phyloP scores from a whole-genome alignment of 768 basidiomycete genomes.

The Boletus reticulatus region DNA sequence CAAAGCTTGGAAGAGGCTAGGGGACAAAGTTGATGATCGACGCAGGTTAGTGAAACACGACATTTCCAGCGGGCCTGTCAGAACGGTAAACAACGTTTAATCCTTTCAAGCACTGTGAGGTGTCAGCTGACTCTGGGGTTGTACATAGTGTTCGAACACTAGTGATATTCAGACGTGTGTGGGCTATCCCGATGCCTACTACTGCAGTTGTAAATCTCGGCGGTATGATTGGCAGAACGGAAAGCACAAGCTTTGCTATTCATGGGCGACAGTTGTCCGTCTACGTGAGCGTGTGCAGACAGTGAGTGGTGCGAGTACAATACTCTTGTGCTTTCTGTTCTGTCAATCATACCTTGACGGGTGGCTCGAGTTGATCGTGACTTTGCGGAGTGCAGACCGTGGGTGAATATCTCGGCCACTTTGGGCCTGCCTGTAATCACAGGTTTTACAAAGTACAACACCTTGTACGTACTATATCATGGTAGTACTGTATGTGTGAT shows the following conservation, averaged over 20 bases:
- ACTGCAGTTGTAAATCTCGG: conserved; percentile 28
- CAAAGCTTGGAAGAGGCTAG: conserved; percentile 24
- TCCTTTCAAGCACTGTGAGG: neutral
- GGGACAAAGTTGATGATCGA: conserved; percentile 16
- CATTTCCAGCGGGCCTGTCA: conserved; percentile 20
- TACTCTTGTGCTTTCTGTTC: too few relatives aligned
- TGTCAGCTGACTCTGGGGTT: neutral
- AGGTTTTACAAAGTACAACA: too few relatives aligned
- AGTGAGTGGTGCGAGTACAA: too few relatives aligned
- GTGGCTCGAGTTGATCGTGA: too few relatives aligned
- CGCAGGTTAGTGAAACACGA: conserved; percentile 17
- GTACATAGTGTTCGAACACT: conserved; percentile 21
- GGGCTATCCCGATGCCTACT: conserved; percentile 28
- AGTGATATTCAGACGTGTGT: conserved; percentile 19
- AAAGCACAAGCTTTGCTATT: conserved; percentile 28
- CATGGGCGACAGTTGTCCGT: too few relatives aligned
- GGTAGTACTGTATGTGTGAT: too few relatives aligned
- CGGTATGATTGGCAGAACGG: conserved; percentile 26
- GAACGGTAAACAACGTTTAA: conserved; percentile 25
- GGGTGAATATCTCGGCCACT: too few relatives aligned
- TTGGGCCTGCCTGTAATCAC: too few relatives aligned
- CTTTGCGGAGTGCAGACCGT: too few relatives aligned
- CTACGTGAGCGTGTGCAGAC: too few relatives aligned
- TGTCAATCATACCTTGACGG: too few relatives aligned
- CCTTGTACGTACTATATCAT: too few relatives aligned